Conservation (phyloP, 495 filamentous ascomycete genomes). For the Hypomontagnella monticulosa region DNA sequence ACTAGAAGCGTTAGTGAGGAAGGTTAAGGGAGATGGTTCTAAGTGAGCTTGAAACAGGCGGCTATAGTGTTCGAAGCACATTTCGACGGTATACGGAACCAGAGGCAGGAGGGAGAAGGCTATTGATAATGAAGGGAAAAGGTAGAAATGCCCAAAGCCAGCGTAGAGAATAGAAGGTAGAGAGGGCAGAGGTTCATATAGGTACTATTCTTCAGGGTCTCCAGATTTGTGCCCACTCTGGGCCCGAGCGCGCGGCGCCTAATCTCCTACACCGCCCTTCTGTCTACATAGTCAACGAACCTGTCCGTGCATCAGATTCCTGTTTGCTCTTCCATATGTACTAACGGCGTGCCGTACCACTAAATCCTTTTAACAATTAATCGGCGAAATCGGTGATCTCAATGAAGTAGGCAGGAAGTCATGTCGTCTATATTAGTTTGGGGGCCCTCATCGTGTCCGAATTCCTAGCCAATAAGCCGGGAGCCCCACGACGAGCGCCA, state of each 20-base stretch:
- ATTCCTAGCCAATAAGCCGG: slow-evolving; percentile 23
- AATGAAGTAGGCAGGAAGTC: no score
- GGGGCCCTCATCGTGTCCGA: slow-evolving; percentile 6
- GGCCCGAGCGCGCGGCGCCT: slow-evolving; percentile 24
- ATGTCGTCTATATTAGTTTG: no score
- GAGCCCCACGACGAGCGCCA: slow-evolving; percentile 30
- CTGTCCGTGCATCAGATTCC: slow-evolving; percentile 13
- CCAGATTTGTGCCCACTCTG: slow-evolving; percentile 17
- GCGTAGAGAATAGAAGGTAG: background rate
- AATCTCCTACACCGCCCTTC: slow-evolving; percentile 25
- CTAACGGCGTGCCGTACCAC: background rate
- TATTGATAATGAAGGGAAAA: background rate
- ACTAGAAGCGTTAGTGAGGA: slow-evolving; percentile 27
- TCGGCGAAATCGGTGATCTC: no score
- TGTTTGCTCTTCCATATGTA: background rate
- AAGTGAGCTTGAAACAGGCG: background rate
- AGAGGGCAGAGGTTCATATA: slow-evolving; percentile 30
- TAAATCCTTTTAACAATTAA: background rate
- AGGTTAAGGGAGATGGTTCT: slow-evolving; percentile 8
- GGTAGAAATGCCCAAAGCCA: background rate
- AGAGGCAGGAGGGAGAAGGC: background rate
- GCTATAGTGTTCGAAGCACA: background rate
- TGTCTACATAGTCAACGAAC: slow-evolving; percentile 20
- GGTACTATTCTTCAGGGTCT: slow-evolving; percentile 7
- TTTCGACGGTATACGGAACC: background rate